phyloP scores from a whole-genome alignment of 257 asterid genomes.

The Datura wrightii region DNA sequence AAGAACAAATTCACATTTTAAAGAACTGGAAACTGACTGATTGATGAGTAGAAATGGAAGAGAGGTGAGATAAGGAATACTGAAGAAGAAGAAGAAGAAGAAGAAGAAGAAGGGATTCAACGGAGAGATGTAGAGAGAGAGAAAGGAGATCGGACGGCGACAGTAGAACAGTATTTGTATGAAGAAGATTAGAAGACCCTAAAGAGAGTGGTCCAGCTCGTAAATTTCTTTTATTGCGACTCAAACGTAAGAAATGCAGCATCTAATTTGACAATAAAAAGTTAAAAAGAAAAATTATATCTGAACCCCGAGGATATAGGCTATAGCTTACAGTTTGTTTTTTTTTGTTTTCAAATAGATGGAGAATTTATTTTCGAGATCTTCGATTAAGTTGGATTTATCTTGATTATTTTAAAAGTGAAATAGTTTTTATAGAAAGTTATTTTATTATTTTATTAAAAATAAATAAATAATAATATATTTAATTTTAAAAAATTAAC shows the following conservation, averaged over 20 bases:
- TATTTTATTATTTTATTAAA: too few species aligned
- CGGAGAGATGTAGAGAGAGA: constrained; percentile 25
- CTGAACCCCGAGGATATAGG: neutral
- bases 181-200: neutral
- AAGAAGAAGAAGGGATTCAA: neutral
- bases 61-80: neutral
- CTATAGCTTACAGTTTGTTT: neutral
- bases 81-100: neutral
- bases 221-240: neutral
- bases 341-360: too few species aligned
- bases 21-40: neutral
- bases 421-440: too few species aligned
- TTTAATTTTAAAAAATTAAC: too few species aligned
- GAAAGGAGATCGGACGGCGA: constrained; percentile 33
- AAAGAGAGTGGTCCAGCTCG: constrained; percentile 17
- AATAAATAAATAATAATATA: too few species aligned
- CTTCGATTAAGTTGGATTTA: too few species aligned
- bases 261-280: neutral
- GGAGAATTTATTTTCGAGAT: too few species aligned
- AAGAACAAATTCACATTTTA: neutral
- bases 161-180: neutral
- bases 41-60: neutral
- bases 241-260: constrained; percentile 26
- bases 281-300: neutral
- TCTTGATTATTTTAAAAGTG: too few species aligned